Conservation (phyloP, 371 early-diverging fungal species). For the Polyrhizophydium stewartii region DNA sequence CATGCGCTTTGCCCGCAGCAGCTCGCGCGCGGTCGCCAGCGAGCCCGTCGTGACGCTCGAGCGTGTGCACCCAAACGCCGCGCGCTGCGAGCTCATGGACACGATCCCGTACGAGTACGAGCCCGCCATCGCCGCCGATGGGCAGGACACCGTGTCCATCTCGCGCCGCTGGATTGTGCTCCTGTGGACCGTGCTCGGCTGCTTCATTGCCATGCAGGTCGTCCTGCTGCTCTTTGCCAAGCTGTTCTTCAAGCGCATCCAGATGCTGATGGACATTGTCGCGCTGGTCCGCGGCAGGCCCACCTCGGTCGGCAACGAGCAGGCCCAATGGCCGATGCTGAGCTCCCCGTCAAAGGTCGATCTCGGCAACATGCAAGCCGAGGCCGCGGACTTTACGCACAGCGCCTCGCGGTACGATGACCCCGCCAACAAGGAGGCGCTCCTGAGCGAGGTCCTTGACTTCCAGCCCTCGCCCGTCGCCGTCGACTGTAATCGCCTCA, state of each 20-base stretch:
- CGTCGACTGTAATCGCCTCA: conserved; percentile 10
- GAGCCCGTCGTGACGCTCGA: not conserved
- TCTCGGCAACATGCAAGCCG: no score
- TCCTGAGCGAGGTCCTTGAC: no score
- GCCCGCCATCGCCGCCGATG: not conserved
- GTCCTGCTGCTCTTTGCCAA: not conserved
- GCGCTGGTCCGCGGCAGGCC: not conserved
- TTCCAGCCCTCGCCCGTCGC: conserved; percentile 6
- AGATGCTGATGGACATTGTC: not conserved
- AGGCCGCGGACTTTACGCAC: not conserved
- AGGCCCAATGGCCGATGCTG: conserved; percentile 1
- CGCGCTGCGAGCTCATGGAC: conserved; percentile 13
- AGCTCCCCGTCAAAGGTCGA: no score
- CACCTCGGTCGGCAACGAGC: not conserved
- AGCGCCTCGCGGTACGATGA: no score
- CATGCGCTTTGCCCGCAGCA: no score
- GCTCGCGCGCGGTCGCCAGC: no score
- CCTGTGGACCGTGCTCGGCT: not conserved
- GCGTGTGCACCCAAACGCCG: conserved; percentile 4
- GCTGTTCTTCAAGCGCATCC: not conserved
- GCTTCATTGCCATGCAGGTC: not conserved
- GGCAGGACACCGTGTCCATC: not conserved
- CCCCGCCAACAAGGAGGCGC: no score
- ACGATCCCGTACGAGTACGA: conserved; percentile 9
- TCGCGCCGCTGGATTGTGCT: not conserved